Conservation (phyloP, 2,329 filamentous ascomycete genomes). For the Apiospora koreana region DNA sequence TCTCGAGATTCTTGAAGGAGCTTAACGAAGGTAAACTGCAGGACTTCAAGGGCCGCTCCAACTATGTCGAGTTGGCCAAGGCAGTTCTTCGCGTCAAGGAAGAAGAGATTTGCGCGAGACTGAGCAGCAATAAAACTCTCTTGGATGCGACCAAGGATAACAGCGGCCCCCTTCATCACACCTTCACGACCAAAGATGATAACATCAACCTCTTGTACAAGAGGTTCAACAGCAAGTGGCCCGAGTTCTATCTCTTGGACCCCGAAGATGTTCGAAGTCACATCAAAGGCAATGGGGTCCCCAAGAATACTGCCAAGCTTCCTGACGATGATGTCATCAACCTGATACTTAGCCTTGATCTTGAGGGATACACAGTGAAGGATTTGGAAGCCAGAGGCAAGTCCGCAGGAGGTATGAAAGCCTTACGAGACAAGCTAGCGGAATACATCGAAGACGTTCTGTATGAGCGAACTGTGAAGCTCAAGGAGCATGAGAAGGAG, state of each 20-base stretch:
- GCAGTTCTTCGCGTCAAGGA: not conserved
- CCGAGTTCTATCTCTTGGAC: not conserved
- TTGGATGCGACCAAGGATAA: not conserved
- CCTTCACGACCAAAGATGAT: not conserved
- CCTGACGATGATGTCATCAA: not conserved
- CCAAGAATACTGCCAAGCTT: not conserved
- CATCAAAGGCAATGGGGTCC: not conserved
- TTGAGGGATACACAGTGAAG: not conserved
- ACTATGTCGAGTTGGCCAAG: not conserved
- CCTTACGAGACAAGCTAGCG: not conserved
- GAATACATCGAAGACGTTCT: no score
- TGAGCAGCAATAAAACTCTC: not conserved
- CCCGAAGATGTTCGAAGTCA: not conserved
- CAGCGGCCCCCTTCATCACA: not conserved
- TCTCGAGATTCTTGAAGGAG: not conserved
- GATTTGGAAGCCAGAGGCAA: not conserved
- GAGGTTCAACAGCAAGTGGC: not conserved
- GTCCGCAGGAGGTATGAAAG: not conserved
- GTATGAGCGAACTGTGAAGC: not conserved
- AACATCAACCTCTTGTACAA: not conserved
- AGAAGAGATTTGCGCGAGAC: not conserved
- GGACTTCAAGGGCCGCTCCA: not conserved
- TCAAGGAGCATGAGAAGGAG: not conserved
- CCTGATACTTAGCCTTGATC: not conserved
- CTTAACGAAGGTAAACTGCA: constrained; percentile 7